These are phyloP conservation scores for Talaromyces sp. DNA, from an alignment of 2,329 filamentous ascomycete genomes.

Conservation along the genomic window DNA sequence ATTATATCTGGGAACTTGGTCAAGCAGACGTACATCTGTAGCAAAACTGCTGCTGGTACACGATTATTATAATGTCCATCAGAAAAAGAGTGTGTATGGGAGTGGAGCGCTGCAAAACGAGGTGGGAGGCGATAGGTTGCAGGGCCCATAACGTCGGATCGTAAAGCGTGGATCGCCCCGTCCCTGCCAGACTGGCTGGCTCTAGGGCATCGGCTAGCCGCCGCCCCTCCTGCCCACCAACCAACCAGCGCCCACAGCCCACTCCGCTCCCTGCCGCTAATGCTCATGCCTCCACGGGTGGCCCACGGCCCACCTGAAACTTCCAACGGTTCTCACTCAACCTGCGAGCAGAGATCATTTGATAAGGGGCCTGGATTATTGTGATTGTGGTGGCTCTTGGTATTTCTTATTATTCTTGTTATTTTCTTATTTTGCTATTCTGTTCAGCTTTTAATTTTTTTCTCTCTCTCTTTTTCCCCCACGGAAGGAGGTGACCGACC, in stretches of 20 bases:
- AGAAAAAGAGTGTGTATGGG: too few relatives aligned
- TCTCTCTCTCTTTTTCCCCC: background rate
- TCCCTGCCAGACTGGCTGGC: conserved; percentile 3
- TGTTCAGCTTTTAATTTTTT: background rate
- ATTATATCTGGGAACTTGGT: too few relatives aligned
- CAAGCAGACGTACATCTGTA: too few relatives aligned
- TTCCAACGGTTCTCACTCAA: conserved; percentile 1
- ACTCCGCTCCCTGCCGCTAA: background rate
- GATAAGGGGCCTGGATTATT: background rate
- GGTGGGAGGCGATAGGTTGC: background rate
- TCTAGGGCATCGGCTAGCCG: background rate
- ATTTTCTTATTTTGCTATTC: background rate
- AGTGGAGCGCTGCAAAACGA: background rate
- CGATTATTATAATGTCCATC: too few relatives aligned
- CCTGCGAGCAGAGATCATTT: background rate
- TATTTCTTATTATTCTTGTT: background rate
- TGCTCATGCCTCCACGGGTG: background rate
- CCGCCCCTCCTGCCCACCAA: background rate
- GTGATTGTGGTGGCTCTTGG: background rate
- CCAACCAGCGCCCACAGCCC: background rate
- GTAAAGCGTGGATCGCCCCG: conserved; percentile 12
- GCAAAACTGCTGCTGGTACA: too few relatives aligned
- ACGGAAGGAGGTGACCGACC: background rate
- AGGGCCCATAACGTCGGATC: conserved; percentile 4
- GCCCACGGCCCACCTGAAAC: conserved; percentile 6